These are phyloP conservation scores for Lodderomyces elongisporus DNA, from an alignment of 1,139 yeast genomes.

Conservation along the genomic window DNA sequence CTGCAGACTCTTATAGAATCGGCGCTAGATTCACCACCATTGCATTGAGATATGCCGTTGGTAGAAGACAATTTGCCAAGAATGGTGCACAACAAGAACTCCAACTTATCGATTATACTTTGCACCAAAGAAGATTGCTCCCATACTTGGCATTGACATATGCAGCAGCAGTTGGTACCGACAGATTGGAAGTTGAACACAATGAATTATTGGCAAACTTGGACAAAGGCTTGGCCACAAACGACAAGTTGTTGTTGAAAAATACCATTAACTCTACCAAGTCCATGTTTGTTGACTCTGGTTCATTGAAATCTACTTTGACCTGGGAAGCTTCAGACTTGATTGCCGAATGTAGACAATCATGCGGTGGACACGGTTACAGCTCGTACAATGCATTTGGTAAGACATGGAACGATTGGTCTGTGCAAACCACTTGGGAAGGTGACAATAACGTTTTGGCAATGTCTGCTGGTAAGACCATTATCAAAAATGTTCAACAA, in stretches of 20 bases:
- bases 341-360: constrained; percentile 86
- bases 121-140: constrained; percentile 80
- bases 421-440: constrained; percentile 96
- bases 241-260: constrained; percentile 37
- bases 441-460: constrained; percentile 90
- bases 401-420: constrained; percentile 86
- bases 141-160: constrained; percentile 80
- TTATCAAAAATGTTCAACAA: constrained; percentile 50
- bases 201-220: constrained; percentile 48
- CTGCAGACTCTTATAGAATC: constrained; percentile 73
- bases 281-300: constrained; percentile 78
- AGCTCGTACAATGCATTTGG: constrained; percentile 88
- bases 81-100: constrained; percentile 40
- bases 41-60: constrained; percentile 84
- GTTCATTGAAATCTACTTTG: constrained; percentile 81
- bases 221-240: constrained; percentile 47
- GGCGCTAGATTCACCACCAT: constrained; percentile 77
- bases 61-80: constrained; percentile 75
- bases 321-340: constrained; percentile 81
- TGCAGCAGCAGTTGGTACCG: constrained; percentile 71
- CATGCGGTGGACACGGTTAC: constrained; percentile 98
- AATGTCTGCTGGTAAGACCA: constrained; percentile 75
- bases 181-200: constrained; percentile 54
- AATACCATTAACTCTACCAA: constrained; percentile 61
- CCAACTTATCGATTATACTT: constrained; percentile 74